Evolutionary conservation across 139 green algal genomes (phyloP).

Genomic region (Penium margaritaceum): DNA sequence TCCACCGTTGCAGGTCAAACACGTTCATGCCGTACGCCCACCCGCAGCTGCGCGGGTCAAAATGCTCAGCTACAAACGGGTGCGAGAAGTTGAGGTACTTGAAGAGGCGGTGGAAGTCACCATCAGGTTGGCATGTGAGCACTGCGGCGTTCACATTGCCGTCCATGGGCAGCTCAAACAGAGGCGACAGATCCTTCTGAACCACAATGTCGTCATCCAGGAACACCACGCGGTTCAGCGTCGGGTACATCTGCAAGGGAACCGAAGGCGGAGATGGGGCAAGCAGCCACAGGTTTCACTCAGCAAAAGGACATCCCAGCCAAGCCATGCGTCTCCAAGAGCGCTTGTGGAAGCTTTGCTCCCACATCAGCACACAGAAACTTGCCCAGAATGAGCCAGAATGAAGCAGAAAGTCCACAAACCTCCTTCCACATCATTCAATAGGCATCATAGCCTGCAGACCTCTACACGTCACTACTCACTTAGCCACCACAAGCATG

Average conservation of each 20-base stretch:
- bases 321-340: slow-evolving; percentile 31
- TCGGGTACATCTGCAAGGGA: slow-evolving; percentile 31
- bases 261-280: not conserved
- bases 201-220: slow-evolving; percentile 44
- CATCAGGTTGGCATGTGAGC: slow-evolving; percentile 10
- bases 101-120: slow-evolving; percentile 24
- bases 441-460: too few species aligned
- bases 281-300: too few species aligned
- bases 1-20: slow-evolving; percentile 36
- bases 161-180: slow-evolving; percentile 31
- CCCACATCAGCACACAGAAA: too few species aligned
- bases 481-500: too few species aligned
- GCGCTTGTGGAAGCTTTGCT: too few species aligned
- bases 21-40: slow-evolving; percentile 48
- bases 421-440: too few species aligned
- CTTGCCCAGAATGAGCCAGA: slow-evolving; percentile 12
- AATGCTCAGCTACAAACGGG: slow-evolving; percentile 28
- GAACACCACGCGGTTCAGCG: slow-evolving; percentile 34
- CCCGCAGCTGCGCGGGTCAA: slow-evolving; percentile 30
- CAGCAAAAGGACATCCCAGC: slow-evolving; percentile 23
- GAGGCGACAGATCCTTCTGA: slow-evolving; percentile 34
- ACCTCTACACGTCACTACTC: too few species aligned
- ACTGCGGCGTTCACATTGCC: slow-evolving; percentile 37
- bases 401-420: slow-evolving; percentile 32
- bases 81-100: slow-evolving; percentile 45